phyloP scores from a whole-genome alignment of 2,329 filamentous ascomycete genomes.

The Exophiala viscosa region DNA sequence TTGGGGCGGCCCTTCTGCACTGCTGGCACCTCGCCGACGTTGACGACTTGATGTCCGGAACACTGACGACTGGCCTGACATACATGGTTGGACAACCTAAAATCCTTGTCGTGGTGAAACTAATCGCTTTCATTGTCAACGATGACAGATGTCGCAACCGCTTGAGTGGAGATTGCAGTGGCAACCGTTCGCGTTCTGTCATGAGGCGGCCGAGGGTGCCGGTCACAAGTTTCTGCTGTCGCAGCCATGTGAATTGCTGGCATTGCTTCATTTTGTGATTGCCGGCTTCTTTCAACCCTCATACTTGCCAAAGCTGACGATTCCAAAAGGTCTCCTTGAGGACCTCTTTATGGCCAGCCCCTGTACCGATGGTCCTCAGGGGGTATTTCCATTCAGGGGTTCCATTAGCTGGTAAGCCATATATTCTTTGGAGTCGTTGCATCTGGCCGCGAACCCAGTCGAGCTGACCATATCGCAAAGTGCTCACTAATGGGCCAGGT shows the following conservation, averaged over 20 bases:
- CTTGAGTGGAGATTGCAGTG: no score
- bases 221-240: not conserved
- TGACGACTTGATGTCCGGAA: no score
- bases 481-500: conserved; percentile 9
- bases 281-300: not conserved
- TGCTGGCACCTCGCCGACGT: no score
- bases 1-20: no score
- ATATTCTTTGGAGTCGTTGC: conserved; percentile 19
- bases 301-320: not conserved
- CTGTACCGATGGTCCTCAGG: not conserved
- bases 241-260: not conserved
- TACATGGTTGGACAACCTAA: no score
- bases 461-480: conserved; percentile 15
- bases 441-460: conserved; percentile 17
- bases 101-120: no score
- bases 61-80: no score
- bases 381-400: not conserved
- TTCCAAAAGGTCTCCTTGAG: not conserved
- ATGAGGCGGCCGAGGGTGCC: no score
- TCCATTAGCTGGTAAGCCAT: conserved; percentile 7
- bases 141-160: no score
- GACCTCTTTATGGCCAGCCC: no score
- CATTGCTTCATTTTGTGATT: not conserved
- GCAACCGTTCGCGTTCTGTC: no score
- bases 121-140: no score